These are phyloP conservation scores for Boletus subparvulus DNA, from an alignment of 768 basidiomycete species.

Conservation along the genomic window DNA sequence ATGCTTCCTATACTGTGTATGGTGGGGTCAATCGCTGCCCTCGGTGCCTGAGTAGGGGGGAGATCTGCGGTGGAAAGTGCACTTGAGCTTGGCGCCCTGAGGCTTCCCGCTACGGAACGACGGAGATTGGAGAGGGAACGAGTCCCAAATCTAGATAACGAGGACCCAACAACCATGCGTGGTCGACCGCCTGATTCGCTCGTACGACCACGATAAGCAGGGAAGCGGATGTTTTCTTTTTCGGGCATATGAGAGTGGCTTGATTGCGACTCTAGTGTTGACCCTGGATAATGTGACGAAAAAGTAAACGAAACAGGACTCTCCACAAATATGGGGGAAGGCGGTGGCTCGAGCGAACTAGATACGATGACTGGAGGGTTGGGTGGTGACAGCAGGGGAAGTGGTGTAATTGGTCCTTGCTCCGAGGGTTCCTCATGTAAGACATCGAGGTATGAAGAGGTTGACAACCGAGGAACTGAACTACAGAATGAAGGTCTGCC, in stretches of 20 bases:
- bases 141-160: constrained; percentile 33
- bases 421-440: constrained; percentile 31
- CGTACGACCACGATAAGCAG: constrained; percentile 19
- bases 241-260: constrained; percentile 9
- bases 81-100: constrained; percentile 19
- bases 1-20: constrained; percentile 63
- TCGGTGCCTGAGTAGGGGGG: constrained; percentile 34
- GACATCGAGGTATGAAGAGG: constrained; percentile 28
- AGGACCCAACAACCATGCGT: background rate
- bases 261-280: constrained; percentile 12
- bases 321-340: constrained; percentile 13
- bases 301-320: constrained; percentile 28
- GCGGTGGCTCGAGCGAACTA: constrained; percentile 3
- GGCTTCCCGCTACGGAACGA: constrained; percentile 41
- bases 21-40: constrained; percentile 52
- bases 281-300: constrained; percentile 20
- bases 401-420: constrained; percentile 16
- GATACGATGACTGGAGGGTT: constrained; percentile 22
- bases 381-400: background rate
- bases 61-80: constrained; percentile 28
- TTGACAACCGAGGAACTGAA: constrained; percentile 24
- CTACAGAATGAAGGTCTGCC: constrained; percentile 26
- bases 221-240: constrained; percentile 9
- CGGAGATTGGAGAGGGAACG: constrained; percentile 46
- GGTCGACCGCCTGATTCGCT: constrained; percentile 18